These are phyloP conservation scores for Vicia villosa DNA, from an alignment of 306 rosid species.

Conservation along the genomic window DNA sequence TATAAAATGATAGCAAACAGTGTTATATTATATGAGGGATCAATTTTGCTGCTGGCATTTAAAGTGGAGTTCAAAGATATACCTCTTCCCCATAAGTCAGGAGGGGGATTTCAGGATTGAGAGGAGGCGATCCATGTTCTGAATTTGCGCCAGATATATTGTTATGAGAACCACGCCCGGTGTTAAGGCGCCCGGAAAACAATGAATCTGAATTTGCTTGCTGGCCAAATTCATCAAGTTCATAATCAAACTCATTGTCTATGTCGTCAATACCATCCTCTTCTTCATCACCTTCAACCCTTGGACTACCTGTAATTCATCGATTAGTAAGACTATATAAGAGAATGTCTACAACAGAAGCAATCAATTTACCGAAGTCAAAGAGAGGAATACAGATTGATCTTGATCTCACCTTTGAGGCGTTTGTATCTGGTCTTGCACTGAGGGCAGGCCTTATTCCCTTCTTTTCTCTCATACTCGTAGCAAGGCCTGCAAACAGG, in stretches of 20 bases:
- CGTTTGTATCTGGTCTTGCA: slow-evolving; percentile 93
- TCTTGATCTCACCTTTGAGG: slow-evolving; percentile 66
- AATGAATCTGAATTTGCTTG: slow-evolving; percentile 50
- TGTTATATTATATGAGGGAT: not conserved
- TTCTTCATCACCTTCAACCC: slow-evolving; percentile 96
- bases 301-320: slow-evolving; percentile 71
- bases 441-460: slow-evolving; percentile 91
- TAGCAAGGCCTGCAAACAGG: slow-evolving; percentile 90
- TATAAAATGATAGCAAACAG: slow-evolving; percentile 36
- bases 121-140: slow-evolving; percentile 64
- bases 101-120: slow-evolving; percentile 79
- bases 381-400: slow-evolving; percentile 5
- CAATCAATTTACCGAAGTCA: slow-evolving; percentile 19
- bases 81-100: slow-evolving; percentile 97
- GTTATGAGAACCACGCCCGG: slow-evolving; percentile 56
- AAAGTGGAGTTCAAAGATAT: slow-evolving; percentile 25
- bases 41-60: not conserved
- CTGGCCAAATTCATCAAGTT: slow-evolving; percentile 48
- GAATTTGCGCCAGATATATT: slow-evolving; percentile 50
- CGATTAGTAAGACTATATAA: slow-evolving; percentile 1
- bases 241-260: slow-evolving; percentile 88
- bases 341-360: not conserved
- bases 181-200: slow-evolving; percentile 47
- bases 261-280: slow-evolving; percentile 92
- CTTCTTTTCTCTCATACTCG: slow-evolving; percentile 84